These are phyloP conservation scores for Petrea volubilis DNA, from an alignment of 257 asterid genomes.

Conservation along the genomic window DNA sequence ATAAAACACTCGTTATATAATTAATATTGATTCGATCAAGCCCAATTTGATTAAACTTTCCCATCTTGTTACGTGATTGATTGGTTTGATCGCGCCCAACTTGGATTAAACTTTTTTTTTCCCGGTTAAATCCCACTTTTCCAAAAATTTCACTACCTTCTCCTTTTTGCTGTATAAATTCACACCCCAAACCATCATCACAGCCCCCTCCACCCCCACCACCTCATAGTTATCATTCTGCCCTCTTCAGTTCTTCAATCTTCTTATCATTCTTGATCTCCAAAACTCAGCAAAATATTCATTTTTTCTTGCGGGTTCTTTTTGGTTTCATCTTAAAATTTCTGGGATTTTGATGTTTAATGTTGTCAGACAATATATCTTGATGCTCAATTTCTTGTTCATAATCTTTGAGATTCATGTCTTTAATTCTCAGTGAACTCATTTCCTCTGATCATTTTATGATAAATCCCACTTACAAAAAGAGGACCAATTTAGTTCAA, in stretches of 20 bases:
- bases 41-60: too few species aligned
- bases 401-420: slow-evolving; percentile 57
- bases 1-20: too few species aligned
- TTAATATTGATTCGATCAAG: too few species aligned
- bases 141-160: slow-evolving; percentile 5
- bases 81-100: too few species aligned
- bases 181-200: slow-evolving; percentile 23
- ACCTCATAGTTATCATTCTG: neutral
- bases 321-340: neutral
- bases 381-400: slow-evolving; percentile 12
- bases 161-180: slow-evolving; percentile 42
- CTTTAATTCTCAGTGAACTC: slow-evolving; percentile 57
- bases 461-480: slow-evolving; percentile 64
- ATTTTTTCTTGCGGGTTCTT: too few species aligned
- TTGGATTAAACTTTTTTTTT: neutral
- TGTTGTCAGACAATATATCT: neutral
- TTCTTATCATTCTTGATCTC: too few species aligned
- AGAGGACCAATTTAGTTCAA: slow-evolving; percentile 65
- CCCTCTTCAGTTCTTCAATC: too few species aligned
- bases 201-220: slow-evolving; percentile 5
- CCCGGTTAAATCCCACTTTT: neutral
- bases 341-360: too few species aligned
- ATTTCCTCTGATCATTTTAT: slow-evolving; percentile 61
- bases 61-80: too few species aligned
- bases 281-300: too few species aligned